Base-by-base conservation (phyloP, 1,284 basidiomycete species). In the Macrocybe sp. region DNA sequence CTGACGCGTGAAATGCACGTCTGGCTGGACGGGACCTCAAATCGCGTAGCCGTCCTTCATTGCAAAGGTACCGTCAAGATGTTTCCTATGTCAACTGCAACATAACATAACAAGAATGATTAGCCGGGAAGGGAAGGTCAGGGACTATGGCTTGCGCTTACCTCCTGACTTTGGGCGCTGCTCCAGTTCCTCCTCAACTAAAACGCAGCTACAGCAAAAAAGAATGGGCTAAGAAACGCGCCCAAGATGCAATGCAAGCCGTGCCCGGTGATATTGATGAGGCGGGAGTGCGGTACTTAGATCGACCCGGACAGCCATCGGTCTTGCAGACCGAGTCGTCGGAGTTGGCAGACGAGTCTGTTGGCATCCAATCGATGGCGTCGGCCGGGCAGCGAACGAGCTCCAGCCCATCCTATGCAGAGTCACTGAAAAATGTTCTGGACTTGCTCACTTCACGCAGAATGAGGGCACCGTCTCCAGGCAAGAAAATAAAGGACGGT, bases 131-230 rank as follows among this genome's bases (percentile, higher is more conserved):
- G 64, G 89, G 89, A 10, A 75, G 89, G 43, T 90, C 88, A 0
- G 90, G 90, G 5, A 92, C 86, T 0, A 75, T 92, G 55, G 85
- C 89, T 0, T 91, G 89, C 60, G 71, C 86, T 6, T 91, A 91
- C 62, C 72, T 92, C 2, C 75, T 92, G n/a, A 76, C 85, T 0
- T 67, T 79, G 2, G 70, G 78, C 34, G 63, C 68, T 44, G 57
- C 64, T 2, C 76, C 78, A 2, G 67, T 65, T 4, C 69, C 78
- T 10, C 79, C 79, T 0, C 64, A 65, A 36, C 65, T 77, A 3
- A 65, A 76, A 55, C 66, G 73, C 9, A 81, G 70, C 49, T 68
- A 76, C 52, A 68, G 68, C 7, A 61, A 68, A 8, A 73, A 74
- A 49, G 69, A 79, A 50, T 75, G 72, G 70, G 70, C 73, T 0